Base-by-base conservation (phyloP, 257 asterid genomes). In the Leonotis leonurus region DNA sequence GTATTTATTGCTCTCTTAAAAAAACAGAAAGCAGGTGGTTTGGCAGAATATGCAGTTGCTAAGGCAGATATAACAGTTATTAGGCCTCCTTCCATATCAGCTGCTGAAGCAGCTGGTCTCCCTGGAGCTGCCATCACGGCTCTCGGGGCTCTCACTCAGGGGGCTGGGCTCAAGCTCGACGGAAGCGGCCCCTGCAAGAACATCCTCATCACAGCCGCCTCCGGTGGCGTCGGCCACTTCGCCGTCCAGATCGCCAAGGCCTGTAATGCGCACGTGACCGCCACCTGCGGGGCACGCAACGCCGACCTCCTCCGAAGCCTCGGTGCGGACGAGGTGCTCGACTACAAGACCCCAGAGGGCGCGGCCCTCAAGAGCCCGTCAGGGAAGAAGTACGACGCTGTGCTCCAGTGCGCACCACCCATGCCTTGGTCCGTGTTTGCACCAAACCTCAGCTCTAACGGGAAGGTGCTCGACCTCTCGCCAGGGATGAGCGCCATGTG, bases 201-300 rank as follows among this genome's bases (percentile, higher is more conserved):
- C 75, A 70, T 82, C 37, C 89, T 84, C 6, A 11, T 84, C 56
- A 84, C 93, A 0, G 90, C 89, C 3, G 88, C 90, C 36, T 80
- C 88, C 0, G 93, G 93, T 8, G 95, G 95, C 1, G 93, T 87
- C 1, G 90, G 95, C 2, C 86, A 73, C 25, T 78, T 80, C 4
- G 95, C 86, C 1, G 86, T 87, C 35, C 95, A 87, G 36, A 80
- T 87, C 2, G 95, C 95, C 11, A 87, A 87, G 71, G 77, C 82
- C 8, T 88, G 82, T 8, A 87, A 87, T 35, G 35, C 79, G 3
- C 90, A 87, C 3, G 85, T 87, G 21, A 80, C 88, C 0, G 95
- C 84, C 10, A 84, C 93, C 0, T 87, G 93, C 37, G 95, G 93
- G 16, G 84, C 86, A 10, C 83, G 90, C 4, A 82, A 87, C 62